These are phyloP conservation scores for Neofusicoccum sp. DNA, from an alignment of 2,329 filamentous ascomycete species.

Conservation along the genomic window DNA sequence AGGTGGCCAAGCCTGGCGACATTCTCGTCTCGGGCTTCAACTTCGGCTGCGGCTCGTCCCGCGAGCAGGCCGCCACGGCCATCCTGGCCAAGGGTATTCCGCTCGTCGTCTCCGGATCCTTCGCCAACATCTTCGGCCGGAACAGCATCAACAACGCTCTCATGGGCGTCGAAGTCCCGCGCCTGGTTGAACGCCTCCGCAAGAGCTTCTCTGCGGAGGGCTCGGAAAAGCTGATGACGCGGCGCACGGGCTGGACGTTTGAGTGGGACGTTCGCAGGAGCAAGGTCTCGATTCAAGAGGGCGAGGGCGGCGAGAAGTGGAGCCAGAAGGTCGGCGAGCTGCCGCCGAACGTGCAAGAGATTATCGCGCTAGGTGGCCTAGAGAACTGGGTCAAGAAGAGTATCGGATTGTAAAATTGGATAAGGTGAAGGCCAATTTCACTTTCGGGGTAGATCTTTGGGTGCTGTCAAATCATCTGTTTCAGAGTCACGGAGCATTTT, in stretches of 20 bases:
- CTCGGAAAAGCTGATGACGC: conserved; percentile 59
- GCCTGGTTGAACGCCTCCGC: conserved; percentile 64
- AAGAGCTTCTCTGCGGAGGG: conserved; percentile 51
- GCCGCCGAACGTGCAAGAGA: conserved; percentile 76
- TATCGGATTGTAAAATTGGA: conserved; percentile 43
- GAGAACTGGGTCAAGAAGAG: conserved; percentile 79
- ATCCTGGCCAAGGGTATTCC: conserved; percentile 78
- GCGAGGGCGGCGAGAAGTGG: conserved; percentile 66
- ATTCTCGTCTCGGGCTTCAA: conserved; percentile 85
- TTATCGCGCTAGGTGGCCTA: conserved; percentile 61
- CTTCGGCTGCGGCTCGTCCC: conserved; percentile 78
- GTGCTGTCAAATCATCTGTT: not conserved
- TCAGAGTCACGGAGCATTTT: conserved; percentile 4
- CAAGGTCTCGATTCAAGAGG: conserved; percentile 69
- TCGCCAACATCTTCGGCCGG: conserved; percentile 78
- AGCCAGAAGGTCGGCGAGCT: conserved; percentile 79
- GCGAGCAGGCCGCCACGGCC: conserved; percentile 87
- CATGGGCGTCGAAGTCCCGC: conserved; percentile 68
- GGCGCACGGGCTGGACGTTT: conserved; percentile 79
- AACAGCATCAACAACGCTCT: conserved; percentile 80
- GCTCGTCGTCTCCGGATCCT: conserved; percentile 76
- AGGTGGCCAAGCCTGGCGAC: conserved; percentile 65
- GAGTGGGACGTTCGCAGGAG: conserved; percentile 76
- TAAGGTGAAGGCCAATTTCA: not conserved
- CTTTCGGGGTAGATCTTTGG: not conserved